Base-by-base conservation (phyloP, 202 grass and related monocot species). In the Elaeis oleifera region DNA sequence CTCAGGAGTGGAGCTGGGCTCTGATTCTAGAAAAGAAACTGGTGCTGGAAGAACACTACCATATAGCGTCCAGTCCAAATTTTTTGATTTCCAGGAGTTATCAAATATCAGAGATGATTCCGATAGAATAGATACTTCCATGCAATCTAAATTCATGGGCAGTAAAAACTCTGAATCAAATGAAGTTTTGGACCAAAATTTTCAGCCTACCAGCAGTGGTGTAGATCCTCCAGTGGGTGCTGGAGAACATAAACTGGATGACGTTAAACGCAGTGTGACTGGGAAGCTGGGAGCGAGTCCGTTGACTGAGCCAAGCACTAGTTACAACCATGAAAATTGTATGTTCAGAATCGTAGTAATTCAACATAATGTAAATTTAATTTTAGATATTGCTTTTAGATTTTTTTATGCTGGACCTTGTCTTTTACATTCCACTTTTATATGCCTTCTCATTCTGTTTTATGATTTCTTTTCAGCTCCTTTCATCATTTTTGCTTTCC, bases 1-100 rank as follows among this genome's bases (percentile, higher is more conserved):
- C 68, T 78, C 87, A 70, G 84, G 74, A 72, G 59, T 65, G 61
- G 91, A 96, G 21, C 50, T 81, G 61, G 60, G 54, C 53, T 73
- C 77, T 58, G 90, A 87, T 61, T 88, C 73, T 79, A 97, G 80
- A 62, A 91, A 78, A 74, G 88, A 91, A 72, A 77, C 59, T 83
- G 18, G 61, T 71, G 65, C 65, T 50, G 82, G 82, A 71, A 83
- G 79, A 74, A 53, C 82, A 14, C 74, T 73, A 1, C 69, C 87
- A 21, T 83, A 68, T 57, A 82, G 79, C 64, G 64, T 72, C 24
- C 87, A 78, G 50, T 86, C 87, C 75, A 86, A 84, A 77, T 92
- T 80, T 74, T 32, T 79, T 65, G 88, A 92, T 66, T 75, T 63
- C 61, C 54, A 63, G 63, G 83, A 91, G 66, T 19, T 71, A 55